Conservation (phyloP, 345 rosid species). For the Camelina sativa region DNA sequence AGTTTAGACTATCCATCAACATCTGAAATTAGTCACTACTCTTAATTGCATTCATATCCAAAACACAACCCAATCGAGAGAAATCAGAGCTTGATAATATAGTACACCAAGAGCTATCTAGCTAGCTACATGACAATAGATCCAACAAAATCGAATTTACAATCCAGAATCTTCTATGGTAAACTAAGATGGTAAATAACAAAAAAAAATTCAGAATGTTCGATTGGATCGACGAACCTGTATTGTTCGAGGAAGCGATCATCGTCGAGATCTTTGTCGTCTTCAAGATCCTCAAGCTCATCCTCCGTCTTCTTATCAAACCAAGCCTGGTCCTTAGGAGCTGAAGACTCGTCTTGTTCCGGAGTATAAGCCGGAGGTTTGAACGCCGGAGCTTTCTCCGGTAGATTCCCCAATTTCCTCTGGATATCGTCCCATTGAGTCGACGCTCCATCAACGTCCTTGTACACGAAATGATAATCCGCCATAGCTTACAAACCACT, state of each 20-base stretch:
- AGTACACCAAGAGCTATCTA: not conserved
- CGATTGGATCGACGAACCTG: slow-evolving; percentile 53
- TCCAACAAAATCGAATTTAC: slow-evolving; percentile 17
- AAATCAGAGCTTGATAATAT: slow-evolving; percentile 19
- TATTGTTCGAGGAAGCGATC: slow-evolving; percentile 91
- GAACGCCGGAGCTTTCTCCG: slow-evolving; percentile 78
- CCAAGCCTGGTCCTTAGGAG: slow-evolving; percentile 84
- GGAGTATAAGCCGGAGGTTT: slow-evolving; percentile 88
- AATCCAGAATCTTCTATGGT: not conserved
- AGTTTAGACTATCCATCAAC: not conserved
- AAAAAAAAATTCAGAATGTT: slow-evolving; percentile 1
- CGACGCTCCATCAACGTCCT: slow-evolving; percentile 94
- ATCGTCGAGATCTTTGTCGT: slow-evolving; percentile 74
- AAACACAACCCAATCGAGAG: slow-evolving; percentile 17
- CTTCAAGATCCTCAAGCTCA: slow-evolving; percentile 86
- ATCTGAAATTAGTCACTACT: not conserved
- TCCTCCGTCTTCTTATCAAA: slow-evolving; percentile 73
- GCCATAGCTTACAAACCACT: slow-evolving; percentile 52
- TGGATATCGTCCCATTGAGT: slow-evolving; percentile 99
- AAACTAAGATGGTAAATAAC: not conserved
- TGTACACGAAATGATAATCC: slow-evolving; percentile 94
- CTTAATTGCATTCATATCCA: slow-evolving; percentile 5
- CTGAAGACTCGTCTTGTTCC: slow-evolving; percentile 61
- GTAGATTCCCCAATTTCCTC: slow-evolving; percentile 90
- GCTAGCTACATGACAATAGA: slow-evolving; percentile 27